Evolutionary conservation across 2,329 filamentous ascomycete species (phyloP).

Genomic region (Penicillium frequentans): DNA sequence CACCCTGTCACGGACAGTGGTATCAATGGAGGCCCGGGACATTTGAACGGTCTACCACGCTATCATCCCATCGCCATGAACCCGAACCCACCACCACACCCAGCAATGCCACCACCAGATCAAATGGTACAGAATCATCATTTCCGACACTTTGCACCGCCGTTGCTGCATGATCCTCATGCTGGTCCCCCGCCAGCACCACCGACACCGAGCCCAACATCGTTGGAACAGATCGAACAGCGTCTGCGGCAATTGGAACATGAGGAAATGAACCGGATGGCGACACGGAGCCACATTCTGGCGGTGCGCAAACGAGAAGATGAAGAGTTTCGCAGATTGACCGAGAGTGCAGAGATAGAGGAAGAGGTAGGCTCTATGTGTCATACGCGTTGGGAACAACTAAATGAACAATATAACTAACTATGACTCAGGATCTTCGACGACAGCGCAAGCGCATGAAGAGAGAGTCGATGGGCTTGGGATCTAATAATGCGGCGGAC

Average conservation of each 20-base stretch:
- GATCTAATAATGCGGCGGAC: conserved; percentile 33
- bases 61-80: conserved; percentile 45
- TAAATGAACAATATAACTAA: background rate
- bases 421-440: conserved; percentile 34
- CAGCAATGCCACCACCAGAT: conserved; percentile 31
- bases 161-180: conserved; percentile 30
- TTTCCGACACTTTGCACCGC: conserved; percentile 33
- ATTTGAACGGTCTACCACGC: conserved; percentile 35
- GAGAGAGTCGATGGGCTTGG: conserved; percentile 42
- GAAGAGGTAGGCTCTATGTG: conserved; percentile 36
- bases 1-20: conserved; percentile 33
- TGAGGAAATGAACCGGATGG: conserved; percentile 41
- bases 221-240: conserved; percentile 40
- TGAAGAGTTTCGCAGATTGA: conserved; percentile 42
- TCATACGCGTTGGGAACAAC: background rate
- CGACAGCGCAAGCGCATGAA: conserved; percentile 41
- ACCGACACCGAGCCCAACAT: conserved; percentile 21
- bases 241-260: conserved; percentile 41
- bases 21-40: conserved; percentile 28
- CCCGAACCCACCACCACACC: conserved; percentile 34
- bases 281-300: conserved; percentile 37
- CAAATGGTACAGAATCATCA: conserved; percentile 35
- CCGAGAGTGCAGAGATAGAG: conserved; percentile 40
- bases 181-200: conserved; percentile 24
- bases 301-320: conserved; percentile 41